These are phyloP conservation scores for Talaromyces sp. DNA, from an alignment of 2,329 filamentous ascomycete genomes.

Conservation along the genomic window DNA sequence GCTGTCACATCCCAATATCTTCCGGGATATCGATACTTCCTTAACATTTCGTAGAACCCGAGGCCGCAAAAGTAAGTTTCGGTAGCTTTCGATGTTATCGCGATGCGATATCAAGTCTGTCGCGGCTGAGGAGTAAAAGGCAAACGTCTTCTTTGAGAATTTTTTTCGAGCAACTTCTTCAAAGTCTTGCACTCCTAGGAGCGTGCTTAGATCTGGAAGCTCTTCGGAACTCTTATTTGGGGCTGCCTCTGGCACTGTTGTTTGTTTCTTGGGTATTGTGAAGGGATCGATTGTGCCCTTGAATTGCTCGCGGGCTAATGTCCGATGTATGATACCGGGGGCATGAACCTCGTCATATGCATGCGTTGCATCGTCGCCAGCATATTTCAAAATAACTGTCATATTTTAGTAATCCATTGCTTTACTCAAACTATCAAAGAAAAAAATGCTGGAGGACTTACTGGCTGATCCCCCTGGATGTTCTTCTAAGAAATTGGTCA, in stretches of 20 bases:
- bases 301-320: not conserved
- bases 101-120: slow-evolving; percentile 7
- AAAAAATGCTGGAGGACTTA: not conserved
- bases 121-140: slow-evolving; percentile 10
- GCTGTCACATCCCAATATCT: slow-evolving; percentile 6
- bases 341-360: slow-evolving; percentile 7
- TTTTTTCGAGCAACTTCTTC: slow-evolving; percentile 4
- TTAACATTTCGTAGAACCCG: slow-evolving; percentile 40
- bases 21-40: slow-evolving; percentile 2
- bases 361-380: slow-evolving; percentile 4
- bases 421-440: not conserved
- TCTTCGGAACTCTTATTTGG: not conserved
- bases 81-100: slow-evolving; percentile 2
- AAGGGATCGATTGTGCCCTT: slow-evolving; percentile 5
- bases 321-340: slow-evolving; percentile 3
- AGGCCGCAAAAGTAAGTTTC: slow-evolving; percentile 34
- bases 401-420: not conserved
- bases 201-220: slow-evolving; percentile 1
- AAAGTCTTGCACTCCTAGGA: slow-evolving; percentile 2
- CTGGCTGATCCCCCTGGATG: slow-evolving; percentile 71
- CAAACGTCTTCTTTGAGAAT: slow-evolving; percentile 5
- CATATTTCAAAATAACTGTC: slow-evolving; percentile 6
- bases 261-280: not conserved
- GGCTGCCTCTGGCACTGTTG: not conserved
- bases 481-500: slow-evolving; percentile 83